Evolutionary conservation across 805 yeast genomes (phyloP), one percentile per base, ranked within the genome.

Genomic region (Saturnispora hagleri): DNA sequence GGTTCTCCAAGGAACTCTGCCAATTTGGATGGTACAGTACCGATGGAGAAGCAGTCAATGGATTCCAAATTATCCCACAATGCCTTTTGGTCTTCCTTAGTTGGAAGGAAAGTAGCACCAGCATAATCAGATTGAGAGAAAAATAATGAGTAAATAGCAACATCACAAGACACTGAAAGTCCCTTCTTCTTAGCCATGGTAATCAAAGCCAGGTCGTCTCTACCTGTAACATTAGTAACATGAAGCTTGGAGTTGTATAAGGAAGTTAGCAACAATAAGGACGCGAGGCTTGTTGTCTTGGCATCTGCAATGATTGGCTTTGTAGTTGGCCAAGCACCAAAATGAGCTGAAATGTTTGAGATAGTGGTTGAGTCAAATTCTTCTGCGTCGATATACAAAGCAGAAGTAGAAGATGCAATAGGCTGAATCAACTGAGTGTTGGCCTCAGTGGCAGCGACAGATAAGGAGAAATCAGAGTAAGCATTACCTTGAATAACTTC

Each of bases 231-330:
- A 58, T 86, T 89, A 51, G 96, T 87, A 60, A 91, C 82, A 69
- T 91, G 98, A 57, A 91, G 84, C 41, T 89, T 74, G 63, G 95
- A 80, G 70, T 73, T 78, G 74, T 87, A 89, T 65, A 91, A 77
- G 27, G 96, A 86, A 43, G 97, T 96, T 70, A 91, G 74, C 62
- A 91, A 77, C 66, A 91, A 73, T 44, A 90, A 84, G 3, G 96
- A 86, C n/a, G 98, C 98, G 63, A 91, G 75, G 62, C 89, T 91
- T 40, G 97, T 86, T 26, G 91, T 83, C 66, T 80, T 82, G 47
- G 98, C 97, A 69, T 91, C 97, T 42, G 97, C 89, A 57, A 90
- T 77, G 55, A 91, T 84, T 54, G 93, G 91, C 72, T 89, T 89
- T 61, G 69, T 69, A 48, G 76, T 74, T 50, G 96, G 96, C 97